Percentiles rank a stretch among this genome's conserved stretches.
Conservation (phyloP, 805 yeast species). For the Deakozyma indianensis region DNA sequence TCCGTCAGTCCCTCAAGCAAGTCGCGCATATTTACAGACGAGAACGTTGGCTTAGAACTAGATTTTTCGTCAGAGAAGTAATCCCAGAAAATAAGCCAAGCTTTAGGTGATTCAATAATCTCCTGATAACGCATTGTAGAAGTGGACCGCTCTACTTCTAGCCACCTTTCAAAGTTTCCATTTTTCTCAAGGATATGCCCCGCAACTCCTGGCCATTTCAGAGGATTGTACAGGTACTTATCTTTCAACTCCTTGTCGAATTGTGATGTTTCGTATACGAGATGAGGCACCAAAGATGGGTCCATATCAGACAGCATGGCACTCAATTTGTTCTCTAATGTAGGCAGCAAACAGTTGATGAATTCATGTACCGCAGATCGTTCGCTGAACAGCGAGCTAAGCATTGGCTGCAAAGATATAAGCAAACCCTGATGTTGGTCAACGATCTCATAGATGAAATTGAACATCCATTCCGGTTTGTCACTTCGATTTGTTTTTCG, state of each 20-base stretch:
- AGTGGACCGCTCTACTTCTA: conserved; percentile 32
- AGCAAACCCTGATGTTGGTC: conserved; percentile 20
- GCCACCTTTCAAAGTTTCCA: conserved; percentile 30
- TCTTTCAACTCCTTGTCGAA: conserved; percentile 39
- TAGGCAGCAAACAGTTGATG: conserved; percentile 26
- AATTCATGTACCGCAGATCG: conserved; percentile 7
- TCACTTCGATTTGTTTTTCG: conserved; percentile 48
- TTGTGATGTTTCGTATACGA: conserved; percentile 39
- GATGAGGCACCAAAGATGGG: conserved; percentile 41
- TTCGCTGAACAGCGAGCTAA: conserved; percentile 12
- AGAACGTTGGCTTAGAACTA: conserved; percentile 44
- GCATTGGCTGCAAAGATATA: conserved; percentile 5
- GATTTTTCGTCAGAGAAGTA: conserved; percentile 22
- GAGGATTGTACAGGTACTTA: conserved; percentile 34
- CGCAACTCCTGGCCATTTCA: conserved; percentile 31
- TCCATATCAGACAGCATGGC: conserved; percentile 11
- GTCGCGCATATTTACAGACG: conserved; percentile 43
- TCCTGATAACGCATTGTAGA: conserved; percentile 36
- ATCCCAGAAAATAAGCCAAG: conserved; percentile 48
- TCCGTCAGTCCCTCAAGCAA: conserved; percentile 42
- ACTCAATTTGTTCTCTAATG: conserved; percentile 6
- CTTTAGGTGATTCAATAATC: conserved; percentile 31
- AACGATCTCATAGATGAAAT: conserved; percentile 24
- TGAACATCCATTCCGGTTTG: conserved; percentile 60
- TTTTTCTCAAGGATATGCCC: conserved; percentile 15